phyloP scores from a whole-genome alignment of 257 asterid genomes.

The Thymus quinquecostatus region DNA sequence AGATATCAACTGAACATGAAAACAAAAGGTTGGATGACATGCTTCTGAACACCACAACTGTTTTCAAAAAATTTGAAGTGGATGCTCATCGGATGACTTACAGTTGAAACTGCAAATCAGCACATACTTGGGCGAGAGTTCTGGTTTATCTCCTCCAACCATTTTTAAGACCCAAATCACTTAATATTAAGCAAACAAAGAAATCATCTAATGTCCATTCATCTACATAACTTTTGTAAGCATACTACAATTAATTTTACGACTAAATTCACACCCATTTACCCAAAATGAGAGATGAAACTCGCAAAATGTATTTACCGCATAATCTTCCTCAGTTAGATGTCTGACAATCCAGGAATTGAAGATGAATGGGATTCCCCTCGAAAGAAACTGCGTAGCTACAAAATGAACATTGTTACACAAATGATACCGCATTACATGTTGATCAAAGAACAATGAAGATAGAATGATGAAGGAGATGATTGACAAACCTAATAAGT shows the following conservation, averaged over 20 bases:
- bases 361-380: conserved; percentile 95
- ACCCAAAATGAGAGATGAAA: background rate
- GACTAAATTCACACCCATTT: background rate
- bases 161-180: background rate
- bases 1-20: background rate
- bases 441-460: background rate
- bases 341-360: conserved; percentile 95
- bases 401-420: conserved; percentile 29
- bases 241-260: background rate
- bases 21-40: background rate
- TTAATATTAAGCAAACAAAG: background rate
- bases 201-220: background rate
- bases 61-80: background rate
- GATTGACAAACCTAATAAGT: conserved; percentile 64
- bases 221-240: background rate
- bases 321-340: conserved; percentile 72
- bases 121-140: background rate
- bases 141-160: background rate
- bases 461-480: background rate
- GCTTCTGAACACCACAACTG: conserved; percentile 8
- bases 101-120: background rate
- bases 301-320: conserved; percentile 48
- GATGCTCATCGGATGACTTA: background rate
- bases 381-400: conserved; percentile 92
- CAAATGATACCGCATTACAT: background rate